These are phyloP conservation scores for Cucurbita moschata DNA, from an alignment of 306 rosid species.

Conservation along the genomic window DNA sequence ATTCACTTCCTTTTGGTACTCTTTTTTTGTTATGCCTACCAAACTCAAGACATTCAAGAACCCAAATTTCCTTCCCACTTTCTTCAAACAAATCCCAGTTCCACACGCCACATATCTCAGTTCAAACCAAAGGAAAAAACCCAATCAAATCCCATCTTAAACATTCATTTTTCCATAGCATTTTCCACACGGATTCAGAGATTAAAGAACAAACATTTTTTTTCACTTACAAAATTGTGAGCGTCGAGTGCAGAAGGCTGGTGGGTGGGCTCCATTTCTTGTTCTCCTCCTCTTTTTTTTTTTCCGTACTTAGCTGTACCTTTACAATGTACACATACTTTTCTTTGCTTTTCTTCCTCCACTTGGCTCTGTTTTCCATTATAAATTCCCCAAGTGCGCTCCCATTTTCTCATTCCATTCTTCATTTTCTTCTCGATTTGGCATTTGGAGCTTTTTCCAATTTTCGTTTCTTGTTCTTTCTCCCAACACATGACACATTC, in stretches of 20 bases:
- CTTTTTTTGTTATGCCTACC: no score
- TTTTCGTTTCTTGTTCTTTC: neutral
- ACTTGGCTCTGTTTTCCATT: conserved; percentile 1
- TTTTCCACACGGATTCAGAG: neutral
- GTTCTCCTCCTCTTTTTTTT: neutral
- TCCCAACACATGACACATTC: conserved; percentile 32
- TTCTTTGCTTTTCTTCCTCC: neutral
- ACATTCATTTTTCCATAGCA: neutral
- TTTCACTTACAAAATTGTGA: neutral
- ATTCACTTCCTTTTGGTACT: neutral
- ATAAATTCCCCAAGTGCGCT: neutral
- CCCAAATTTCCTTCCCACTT: neutral
- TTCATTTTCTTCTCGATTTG: neutral
- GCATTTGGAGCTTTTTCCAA: no score
- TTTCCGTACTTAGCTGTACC: conserved; percentile 9
- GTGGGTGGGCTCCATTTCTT: neutral
- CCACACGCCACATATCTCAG: neutral
- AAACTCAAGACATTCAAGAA: neutral
- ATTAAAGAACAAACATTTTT: neutral
- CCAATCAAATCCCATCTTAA: neutral
- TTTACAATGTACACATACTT: conserved; percentile 6
- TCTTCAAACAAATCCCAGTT: neutral
- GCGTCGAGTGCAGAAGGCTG: neutral
- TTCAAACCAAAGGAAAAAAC: no score
- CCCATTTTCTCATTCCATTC: neutral